These are phyloP conservation scores for Pythium myriotylum DNA, from an alignment of 352 stramenopile genomes.

Conservation along the genomic window DNA sequence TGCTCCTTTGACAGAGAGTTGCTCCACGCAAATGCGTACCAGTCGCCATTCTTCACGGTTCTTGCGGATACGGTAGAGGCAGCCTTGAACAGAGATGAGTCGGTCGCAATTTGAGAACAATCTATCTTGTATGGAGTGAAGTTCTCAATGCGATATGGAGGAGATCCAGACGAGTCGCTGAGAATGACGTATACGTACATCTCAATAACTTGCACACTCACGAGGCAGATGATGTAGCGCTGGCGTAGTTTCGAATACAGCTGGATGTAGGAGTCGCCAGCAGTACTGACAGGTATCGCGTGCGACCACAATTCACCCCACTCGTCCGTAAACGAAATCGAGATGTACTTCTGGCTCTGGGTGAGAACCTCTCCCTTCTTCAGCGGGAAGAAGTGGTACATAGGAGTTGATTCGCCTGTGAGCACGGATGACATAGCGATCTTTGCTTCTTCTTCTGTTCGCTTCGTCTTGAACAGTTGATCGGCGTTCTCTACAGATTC, in stretches of 20 bases:
- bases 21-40: conserved; percentile 84
- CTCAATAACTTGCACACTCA: conserved; percentile 86
- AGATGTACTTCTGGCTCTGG: conserved; percentile 78
- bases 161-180: conserved; percentile 76
- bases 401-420: conserved; percentile 61
- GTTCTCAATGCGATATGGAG: conserved; percentile 88
- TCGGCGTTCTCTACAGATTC: conserved; percentile 67
- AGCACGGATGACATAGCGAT: conserved; percentile 49
- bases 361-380: conserved; percentile 60
- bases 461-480: conserved; percentile 69
- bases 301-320: conserved; percentile 76
- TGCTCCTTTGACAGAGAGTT: conserved; percentile 86
- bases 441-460: conserved; percentile 63
- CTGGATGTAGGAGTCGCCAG: conserved; percentile 79
- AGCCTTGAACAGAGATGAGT: conserved; percentile 48
- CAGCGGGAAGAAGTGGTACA: conserved; percentile 82
- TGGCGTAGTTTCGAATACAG: conserved; percentile 77
- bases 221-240: conserved; percentile 79
- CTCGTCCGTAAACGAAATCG: conserved; percentile 74
- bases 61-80: conserved; percentile 52
- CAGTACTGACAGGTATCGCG: conserved; percentile 73
- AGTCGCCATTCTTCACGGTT: conserved; percentile 67
- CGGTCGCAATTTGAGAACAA: conserved; percentile 64
- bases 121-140: conserved; percentile 85
- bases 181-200: conserved; percentile 90